Conservation (phyloP, 192 early-diverging fungal genomes). For the Gaertneriomyces semiglobifer region DNA sequence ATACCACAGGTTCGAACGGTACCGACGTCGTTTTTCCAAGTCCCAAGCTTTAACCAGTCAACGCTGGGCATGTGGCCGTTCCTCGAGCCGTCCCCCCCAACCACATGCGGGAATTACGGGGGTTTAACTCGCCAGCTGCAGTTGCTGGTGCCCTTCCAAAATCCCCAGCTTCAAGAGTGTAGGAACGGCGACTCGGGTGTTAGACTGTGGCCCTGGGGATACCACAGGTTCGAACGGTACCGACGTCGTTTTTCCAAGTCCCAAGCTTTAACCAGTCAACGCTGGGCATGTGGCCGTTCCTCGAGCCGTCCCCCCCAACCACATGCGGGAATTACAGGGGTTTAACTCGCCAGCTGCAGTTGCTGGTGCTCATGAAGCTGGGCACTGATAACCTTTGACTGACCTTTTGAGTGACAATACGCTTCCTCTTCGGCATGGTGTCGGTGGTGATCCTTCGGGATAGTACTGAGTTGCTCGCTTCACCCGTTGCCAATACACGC, state of each 20-base stretch:
- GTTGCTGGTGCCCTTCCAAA: constrained; percentile 5
- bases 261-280: no score
- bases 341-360: constrained; percentile 3
- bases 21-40: constrained; percentile 4
- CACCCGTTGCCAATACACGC: no score
- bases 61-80: no score
- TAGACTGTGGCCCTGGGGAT: constrained; percentile 5
- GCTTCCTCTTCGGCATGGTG: no score
- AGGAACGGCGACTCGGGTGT: constrained; percentile 3
- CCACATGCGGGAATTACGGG: constrained; percentile 5
- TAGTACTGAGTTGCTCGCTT: no score
- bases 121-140: constrained; percentile 1
- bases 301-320: not conserved
- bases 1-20: constrained; percentile 1
- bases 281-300: not conserved
- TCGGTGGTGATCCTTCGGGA: no score
- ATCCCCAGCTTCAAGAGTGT: constrained; percentile 4
- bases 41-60: no score
- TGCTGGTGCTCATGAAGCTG: constrained; percentile 5
- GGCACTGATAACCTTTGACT: not conserved
- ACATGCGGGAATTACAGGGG: constrained; percentile 1
- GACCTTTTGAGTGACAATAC: no score
- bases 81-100: constrained; percentile 3
- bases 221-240: not conserved
- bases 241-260: not conserved